phyloP scores from a whole-genome alignment of 306 rosid species.

The Quercus engelmannii region DNA sequence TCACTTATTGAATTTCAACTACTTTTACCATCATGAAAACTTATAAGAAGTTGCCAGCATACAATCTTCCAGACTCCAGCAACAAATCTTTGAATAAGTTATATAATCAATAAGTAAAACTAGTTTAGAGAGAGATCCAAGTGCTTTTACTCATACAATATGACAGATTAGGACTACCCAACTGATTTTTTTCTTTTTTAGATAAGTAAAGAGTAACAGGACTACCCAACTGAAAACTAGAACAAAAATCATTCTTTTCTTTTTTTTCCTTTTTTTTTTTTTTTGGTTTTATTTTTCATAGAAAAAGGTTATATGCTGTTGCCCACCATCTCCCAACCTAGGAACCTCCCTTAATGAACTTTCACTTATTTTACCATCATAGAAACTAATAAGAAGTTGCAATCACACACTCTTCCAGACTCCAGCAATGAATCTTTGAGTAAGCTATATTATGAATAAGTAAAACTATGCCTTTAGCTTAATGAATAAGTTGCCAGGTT shows the following conservation, averaged over 20 bases:
- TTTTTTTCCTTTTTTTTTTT: not conserved
- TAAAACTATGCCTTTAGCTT: constrained; percentile 62
- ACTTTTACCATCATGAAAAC: no score
- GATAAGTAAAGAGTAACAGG: not conserved
- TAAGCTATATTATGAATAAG: not conserved
- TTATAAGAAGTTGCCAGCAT: no score
- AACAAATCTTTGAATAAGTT: no score
- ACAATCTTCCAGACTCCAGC: no score
- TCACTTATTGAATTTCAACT: no score
- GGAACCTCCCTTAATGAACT: not conserved
- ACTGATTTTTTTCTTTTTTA: not conserved
- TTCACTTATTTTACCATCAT: not conserved
- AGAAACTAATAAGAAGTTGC: not conserved
- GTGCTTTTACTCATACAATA: no score
- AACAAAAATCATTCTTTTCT: not conserved
- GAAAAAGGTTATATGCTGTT: not conserved
- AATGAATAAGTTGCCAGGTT: constrained; percentile 70
- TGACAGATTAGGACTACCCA: not conserved
- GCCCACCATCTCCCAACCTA: not conserved
- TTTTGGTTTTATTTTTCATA: not conserved
- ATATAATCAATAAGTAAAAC: no score
- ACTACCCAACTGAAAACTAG: not conserved
- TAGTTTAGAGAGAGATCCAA: no score
- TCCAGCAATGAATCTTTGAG: not conserved
- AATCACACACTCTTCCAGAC: not conserved